Evolutionary conservation across 805 yeast genomes (phyloP), one percentile per base, ranked within the genome.

Genomic region (Lachancea sp.): DNA sequence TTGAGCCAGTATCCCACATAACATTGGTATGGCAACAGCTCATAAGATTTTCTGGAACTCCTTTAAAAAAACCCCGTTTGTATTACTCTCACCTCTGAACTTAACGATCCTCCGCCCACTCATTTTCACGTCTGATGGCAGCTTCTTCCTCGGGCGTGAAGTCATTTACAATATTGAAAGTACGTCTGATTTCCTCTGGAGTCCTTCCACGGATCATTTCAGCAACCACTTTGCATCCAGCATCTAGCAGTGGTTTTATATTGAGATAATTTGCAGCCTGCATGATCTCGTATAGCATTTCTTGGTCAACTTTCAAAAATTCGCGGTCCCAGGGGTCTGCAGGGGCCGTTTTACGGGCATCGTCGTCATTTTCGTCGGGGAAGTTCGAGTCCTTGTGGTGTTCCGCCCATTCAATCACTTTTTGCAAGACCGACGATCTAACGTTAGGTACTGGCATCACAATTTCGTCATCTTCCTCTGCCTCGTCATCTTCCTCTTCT

Each of bases 321-420:
- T 84, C 86, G 62, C 85, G 84, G 65, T 90, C 97, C 97, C 97
- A 90, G 34, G 88, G 88, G 46, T 83, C 90, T 38, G 90, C 87
- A 3, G 95, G 96, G 2, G 88, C 87, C n/a, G 90, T 74, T 58
- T 84, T 85, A 60, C 83, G 78, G 18, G 85, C 75, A 51, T 86
- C 95, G 40, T 83, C 89, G 48, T 86, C 96, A 43, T 78, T 86
- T 40, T 81, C 89, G 47, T 80, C 87, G 15, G 85, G 84, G 63
- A 80, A 80, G 15, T 70, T 70, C 8, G 83, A 75, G 58, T 85
- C 88, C 61, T 81, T 83, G 69, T 90, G 96, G 61, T 90, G 92
- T 56, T 85, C 94, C 55, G 96, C 88, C 94, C 96, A 90, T 60
- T 90, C 96, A 40, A 90, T 70, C n/a, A 90, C 90, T 59, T 88